Evolutionary conservation across 2,329 filamentous ascomycete genomes (phyloP).

Genomic region (Aspergillus thermomutatus): DNA sequence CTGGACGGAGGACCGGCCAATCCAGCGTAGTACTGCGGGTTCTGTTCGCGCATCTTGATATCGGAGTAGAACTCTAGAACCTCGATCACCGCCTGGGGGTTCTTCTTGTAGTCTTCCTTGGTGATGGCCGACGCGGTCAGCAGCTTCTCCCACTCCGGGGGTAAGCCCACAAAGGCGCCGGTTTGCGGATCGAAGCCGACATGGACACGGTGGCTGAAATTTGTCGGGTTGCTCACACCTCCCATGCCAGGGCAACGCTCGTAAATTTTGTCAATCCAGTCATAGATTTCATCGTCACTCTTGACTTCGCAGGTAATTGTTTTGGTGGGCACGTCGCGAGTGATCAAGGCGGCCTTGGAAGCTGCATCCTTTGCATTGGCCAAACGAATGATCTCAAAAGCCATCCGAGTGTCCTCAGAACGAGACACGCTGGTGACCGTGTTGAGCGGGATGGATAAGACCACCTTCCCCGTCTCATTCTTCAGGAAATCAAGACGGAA

Average conservation of each 20-base stretch:
- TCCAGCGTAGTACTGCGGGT: slow-evolving; percentile 58
- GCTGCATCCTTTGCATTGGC: slow-evolving; percentile 58
- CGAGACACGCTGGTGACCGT: slow-evolving; percentile 88
- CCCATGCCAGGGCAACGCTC: slow-evolving; percentile 96
- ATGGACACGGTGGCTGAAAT: slow-evolving; percentile 95
- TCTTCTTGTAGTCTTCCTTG: slow-evolving; percentile 97
- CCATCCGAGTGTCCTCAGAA: slow-evolving; percentile 85
- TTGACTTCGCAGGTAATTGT: slow-evolving; percentile 91
- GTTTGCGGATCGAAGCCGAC: slow-evolving; percentile 96
- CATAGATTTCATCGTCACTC: slow-evolving; percentile 93
- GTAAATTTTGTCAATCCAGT: slow-evolving; percentile 98
- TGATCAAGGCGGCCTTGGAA: slow-evolving; percentile 66
- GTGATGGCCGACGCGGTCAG: slow-evolving; percentile 95
- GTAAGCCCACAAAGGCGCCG: slow-evolving; percentile 90
- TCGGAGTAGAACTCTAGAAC: slow-evolving; percentile 68
- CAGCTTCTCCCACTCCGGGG: slow-evolving; percentile 94
- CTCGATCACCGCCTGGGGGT: slow-evolving; percentile 74
- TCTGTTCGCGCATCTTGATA: slow-evolving; percentile 62
- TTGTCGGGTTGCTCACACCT: slow-evolving; percentile 96
- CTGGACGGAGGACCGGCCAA: slow-evolving; percentile 63
- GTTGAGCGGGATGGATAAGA: slow-evolving; percentile 78
- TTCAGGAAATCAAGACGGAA: slow-evolving; percentile 94
- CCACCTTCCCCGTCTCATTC: slow-evolving; percentile 79
- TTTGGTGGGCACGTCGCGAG: slow-evolving; percentile 75
- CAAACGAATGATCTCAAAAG: slow-evolving; percentile 85